These are phyloP conservation scores for Zanthoxylum bungeanum DNA, from an alignment of 345 rosid genomes.

Conservation along the genomic window DNA sequence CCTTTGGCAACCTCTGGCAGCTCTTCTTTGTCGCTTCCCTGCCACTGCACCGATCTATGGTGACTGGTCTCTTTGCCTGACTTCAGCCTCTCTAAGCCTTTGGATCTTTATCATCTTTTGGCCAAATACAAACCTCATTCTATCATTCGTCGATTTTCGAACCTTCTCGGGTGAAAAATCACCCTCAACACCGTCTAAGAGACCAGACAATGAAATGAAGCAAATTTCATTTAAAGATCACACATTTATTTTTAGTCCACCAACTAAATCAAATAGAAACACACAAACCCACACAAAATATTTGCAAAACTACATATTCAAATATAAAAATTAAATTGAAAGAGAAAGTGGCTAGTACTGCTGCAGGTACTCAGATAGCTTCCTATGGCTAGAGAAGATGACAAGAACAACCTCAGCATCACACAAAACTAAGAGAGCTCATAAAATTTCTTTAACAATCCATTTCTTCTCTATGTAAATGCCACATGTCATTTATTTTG, in stretches of 20 bases:
- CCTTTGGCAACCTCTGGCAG: too few species aligned
- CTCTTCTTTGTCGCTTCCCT: too few species aligned
- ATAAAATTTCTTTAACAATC: constrained; percentile 48
- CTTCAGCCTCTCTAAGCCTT: too few species aligned
- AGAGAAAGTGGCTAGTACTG: constrained; percentile 25
- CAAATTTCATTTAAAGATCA: background rate
- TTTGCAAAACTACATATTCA: background rate
- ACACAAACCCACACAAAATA: background rate
- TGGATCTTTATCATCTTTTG: too few species aligned
- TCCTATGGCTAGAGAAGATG: constrained; percentile 65
- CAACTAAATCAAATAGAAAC: background rate
- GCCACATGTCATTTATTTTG: constrained; percentile 54
- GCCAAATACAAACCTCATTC: too few species aligned
- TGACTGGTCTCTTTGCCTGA: too few species aligned
- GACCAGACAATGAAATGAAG: background rate
- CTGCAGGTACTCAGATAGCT: constrained; percentile 65
- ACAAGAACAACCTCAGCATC: constrained; percentile 59
- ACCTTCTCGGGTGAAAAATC: too few species aligned
- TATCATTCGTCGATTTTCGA: too few species aligned
- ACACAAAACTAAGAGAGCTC: constrained; percentile 47
- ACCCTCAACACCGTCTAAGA: background rate
- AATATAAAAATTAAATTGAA: background rate
- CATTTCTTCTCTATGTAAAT: constrained; percentile 49
- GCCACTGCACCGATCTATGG: too few species aligned
- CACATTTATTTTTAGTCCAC: background rate